Evolutionary conservation across 2,329 filamentous ascomycete genomes (phyloP), one percentile per base, ranked within the genome.

Genomic region (Hymenoscyphus albidus): DNA sequence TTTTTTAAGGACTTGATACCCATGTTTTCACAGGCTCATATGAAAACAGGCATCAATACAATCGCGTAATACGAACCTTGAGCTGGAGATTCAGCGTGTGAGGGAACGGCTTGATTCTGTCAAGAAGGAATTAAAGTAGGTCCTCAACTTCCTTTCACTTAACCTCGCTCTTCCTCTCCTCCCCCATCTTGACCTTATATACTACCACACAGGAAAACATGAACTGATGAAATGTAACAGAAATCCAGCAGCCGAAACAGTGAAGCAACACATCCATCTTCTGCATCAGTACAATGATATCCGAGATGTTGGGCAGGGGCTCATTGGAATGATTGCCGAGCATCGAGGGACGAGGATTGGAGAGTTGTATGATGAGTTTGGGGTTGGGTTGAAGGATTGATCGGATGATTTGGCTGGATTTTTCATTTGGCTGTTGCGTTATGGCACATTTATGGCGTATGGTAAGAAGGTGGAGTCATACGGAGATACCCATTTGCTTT

Each of bases 281-380:
- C 78, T 91, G 39, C 87, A 90, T 68, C 79, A 84, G 64, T 91
- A 91, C 76, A 91, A 91, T 70, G 88, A 90, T 74, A 85, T 90
- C 70, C 86, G 87, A 67, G 88, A 91, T 74, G 79, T 89, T 7
- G 88, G 84, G 0, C 83, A 87, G 71, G 88, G 87, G 0, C 72
- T 91, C 38, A 82, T 90, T 76, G 87, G 86, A 0, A 76, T 91
- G 70, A 85, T 91, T 73, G 88, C 88, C 3, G 88, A 91, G 65
- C 80, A 82, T 66, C 78, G 86, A 54, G 86, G 86, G 9, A 80
- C 85, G 56, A 67, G 74, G 59, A 70, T 76, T 57, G 68, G 72
- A 7, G 72, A 74, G n/a, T 62, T 75, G 27, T 76, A 75, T 70
- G 72, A 70, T 48, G 74, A 76, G 63, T 76, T 75, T 68, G 74